Evolutionary conservation across 2,329 filamentous ascomycete species (phyloP), one percentile per base, ranked within the genome.

Genomic region (Tolypocladium sp.): DNA sequence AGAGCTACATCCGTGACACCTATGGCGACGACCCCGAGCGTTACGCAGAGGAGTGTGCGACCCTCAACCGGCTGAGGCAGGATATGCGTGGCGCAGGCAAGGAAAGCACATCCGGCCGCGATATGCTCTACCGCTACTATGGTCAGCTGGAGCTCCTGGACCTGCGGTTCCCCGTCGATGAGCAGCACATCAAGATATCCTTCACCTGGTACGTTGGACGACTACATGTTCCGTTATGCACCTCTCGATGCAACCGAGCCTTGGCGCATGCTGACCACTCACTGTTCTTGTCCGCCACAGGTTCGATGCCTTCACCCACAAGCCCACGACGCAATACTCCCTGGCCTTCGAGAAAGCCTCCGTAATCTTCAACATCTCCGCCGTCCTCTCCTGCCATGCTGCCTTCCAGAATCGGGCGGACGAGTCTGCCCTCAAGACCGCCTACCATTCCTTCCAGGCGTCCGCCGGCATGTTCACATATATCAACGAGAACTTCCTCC

Each of bases 401-500:
- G 92, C 93, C 51, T 84, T 90, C 70, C 95, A 99, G 76, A 92
- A 94, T 66, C 87, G 94, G 56, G 89, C 90, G 63, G 92, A 97
- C 71, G 94, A 99, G 70, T 83, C 89, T 7, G 93, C 93, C 40
- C 83, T 97, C 71, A 99, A 99, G 77, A 93, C 92, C 17, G 91
- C 94, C 22, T 99, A 97, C 72, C 93, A 99, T 74, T 97, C 92
- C 25, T 97, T 97, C 77, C 94, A 99, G 74, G 94, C 94, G 46
- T 92, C 93, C 9, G 94, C 94, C 12, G 94, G 94, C 77, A 99
- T 99, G 94, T 99, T 97, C 74, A 97, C 93, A 57, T 99, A 99
- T 70, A 99, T 99, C 78, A 99, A 99, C 75, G 94, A 99, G 76
- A 99, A 99, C 77, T 99, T 99, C 72, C 79, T 99, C 41, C 94